Base-by-base conservation (phyloP, 345 rosid genomes). In the Cardiospermum halicacabum region DNA sequence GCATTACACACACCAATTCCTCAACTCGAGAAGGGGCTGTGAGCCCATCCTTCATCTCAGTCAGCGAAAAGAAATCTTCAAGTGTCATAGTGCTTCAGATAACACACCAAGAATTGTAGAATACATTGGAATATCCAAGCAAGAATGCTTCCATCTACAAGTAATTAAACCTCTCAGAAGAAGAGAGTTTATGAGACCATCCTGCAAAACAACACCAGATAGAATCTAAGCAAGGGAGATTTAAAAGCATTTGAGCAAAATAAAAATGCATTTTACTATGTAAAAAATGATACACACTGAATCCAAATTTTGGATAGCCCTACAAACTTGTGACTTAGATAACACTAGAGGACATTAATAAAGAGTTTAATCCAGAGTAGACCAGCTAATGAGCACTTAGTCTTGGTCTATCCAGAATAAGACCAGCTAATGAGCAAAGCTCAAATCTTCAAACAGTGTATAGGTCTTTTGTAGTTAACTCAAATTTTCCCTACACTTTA, bases 21-120 rank as follows among this genome's bases (percentile, higher is more conserved):
- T 82, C 83, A 56, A 89, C 95, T 57, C 95, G 85, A 69, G 87
- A 82, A 65, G 85, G 85, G 67, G 60, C 77, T 26, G 86, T 67
- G 50, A 91, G 87, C 72, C 99, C 99, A 84, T 94, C 96, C 72
- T 83, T 94, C 83, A 88, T 84, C 84, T 94, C 97, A 16, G 89
- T 70, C 42, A 87, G 71, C 58, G 93, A 85, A 77, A 91, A 94
- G 75, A 94, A 87, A 84, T 91, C 99, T 74, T 94, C 97, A 4
- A 91, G 89, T 12, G 86, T 83, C 99, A 94, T 94, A 39, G 55
- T 69, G 79, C 76, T 77, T 81, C 74, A 87, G 68, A 81, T 70
- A 77, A 22, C 60, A 80, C 28, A 78, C 76, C 69, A 62, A 71
- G 70, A 51, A 72, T 45, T 71, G 56, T 62, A 51, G 25, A 53